Evolutionary conservation across 306 rosid species (phyloP), one percentile per base, ranked within the genome.

Genomic region (Sicyos baderoa): DNA sequence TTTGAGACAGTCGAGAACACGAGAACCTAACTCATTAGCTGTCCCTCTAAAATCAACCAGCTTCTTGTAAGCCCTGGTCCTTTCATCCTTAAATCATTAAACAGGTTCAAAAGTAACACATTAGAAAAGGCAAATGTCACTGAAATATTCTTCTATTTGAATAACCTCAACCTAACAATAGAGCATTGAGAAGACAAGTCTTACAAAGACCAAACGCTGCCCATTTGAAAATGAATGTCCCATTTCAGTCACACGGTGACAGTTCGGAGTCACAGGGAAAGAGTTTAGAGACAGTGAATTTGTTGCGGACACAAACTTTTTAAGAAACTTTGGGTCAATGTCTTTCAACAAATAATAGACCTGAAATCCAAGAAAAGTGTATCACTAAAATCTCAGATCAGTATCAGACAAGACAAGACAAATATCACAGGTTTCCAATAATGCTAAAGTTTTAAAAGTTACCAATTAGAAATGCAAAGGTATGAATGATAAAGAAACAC

Each of bases 191-290:
- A 66, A 59, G 72, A 71, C 72, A 25, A 64, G 72, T 75, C 86
- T 82, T 77, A 94, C 99, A 80, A 80, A 94, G 72, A 82, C 72
- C 78, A 94, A 80, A 44, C 82, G 81, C 52, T 76, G 88, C 40
- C 85, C 95, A 71, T 79, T 90, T 48, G 85, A 74, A 68, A 78
- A 76, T 70, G 87, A 80, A 82, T 79, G 84, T 58, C 69, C 53
- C 18, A 86, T 48, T 81, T 94, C 99, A 49, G 91, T 80, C 75
- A 90, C 88, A 15, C 97, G 96, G 75, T 88, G 97, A 76, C 80
- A 71, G 80, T 94, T 94, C 14, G 99, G 96, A 15, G 97, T 87
- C 72, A 94, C 96, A 5, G 82, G 89, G 77, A 94, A 90, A 77
- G 82, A 70, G 73, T 62, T 79, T 54, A 94, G 73, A 66, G 58